phyloP scores from a whole-genome alignment of 1,139 yeast genomes.

The Geotrichum candidum region DNA sequence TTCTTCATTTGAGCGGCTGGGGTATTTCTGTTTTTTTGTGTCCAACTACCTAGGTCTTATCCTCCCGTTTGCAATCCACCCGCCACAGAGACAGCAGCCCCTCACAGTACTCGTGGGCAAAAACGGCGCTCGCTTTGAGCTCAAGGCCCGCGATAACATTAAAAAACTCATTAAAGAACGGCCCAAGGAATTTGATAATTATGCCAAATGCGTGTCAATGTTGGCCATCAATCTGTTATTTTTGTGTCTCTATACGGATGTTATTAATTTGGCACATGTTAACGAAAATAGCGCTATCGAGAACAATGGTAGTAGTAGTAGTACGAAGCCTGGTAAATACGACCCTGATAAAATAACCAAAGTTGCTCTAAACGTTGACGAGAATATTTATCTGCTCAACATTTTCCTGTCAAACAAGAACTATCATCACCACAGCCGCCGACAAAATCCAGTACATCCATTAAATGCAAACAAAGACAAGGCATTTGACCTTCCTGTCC shows the following conservation, averaged over 20 bases:
- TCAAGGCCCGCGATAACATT: constrained; percentile 13
- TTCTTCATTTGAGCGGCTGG: constrained; percentile 33
- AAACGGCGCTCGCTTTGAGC: not conserved
- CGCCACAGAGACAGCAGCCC: constrained; percentile 29
- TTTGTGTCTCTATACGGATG: not conserved
- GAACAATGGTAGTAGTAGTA: not conserved
- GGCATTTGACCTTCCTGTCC: constrained; percentile 3
- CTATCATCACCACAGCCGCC: constrained; percentile 18
- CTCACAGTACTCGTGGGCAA: constrained; percentile 8
- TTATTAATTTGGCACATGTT: not conserved
- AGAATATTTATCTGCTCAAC: not conserved
- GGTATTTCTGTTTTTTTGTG: constrained; percentile 29
- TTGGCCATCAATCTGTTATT: constrained; percentile 28
- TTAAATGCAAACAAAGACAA: not conserved
- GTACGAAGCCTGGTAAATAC: not conserved
- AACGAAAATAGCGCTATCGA: not conserved
- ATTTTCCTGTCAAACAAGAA: constrained; percentile 2
- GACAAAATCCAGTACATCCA: not conserved
- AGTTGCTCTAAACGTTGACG: not conserved
- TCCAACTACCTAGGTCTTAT: constrained; percentile 33
- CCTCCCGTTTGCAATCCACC: constrained; percentile 31
- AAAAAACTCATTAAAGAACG: constrained; percentile 18
- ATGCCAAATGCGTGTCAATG: constrained; percentile 34
- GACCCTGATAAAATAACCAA: not conserved
- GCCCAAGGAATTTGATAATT: constrained; percentile 30